These are phyloP conservation scores for Pseudisothecium myosuroides DNA, from an alignment of 225 moss, liverwort and hornwort species.

Conservation along the genomic window DNA sequence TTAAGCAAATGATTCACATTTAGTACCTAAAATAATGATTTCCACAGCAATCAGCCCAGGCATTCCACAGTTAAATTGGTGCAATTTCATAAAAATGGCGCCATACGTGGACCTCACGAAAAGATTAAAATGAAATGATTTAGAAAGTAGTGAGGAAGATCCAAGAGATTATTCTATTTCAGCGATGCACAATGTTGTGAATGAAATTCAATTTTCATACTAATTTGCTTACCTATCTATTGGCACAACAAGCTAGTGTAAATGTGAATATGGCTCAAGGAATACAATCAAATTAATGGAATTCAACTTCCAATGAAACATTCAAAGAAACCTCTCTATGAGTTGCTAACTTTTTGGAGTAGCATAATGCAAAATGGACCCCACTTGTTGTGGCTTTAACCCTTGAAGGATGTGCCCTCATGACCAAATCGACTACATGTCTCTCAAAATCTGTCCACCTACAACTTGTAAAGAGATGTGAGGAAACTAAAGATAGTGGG, in stretches of 20 bases:
- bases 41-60: fast-evolving
- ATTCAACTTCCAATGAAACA: not conserved
- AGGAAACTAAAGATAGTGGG: too few relatives aligned
- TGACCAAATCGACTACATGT: too few relatives aligned
- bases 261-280: not conserved
- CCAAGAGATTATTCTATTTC: not conserved
- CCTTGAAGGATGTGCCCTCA: too few relatives aligned
- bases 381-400: too few relatives aligned
- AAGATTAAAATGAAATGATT: not conserved
- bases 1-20: not conserved
- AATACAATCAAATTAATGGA: not conserved
- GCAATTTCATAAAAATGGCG: not conserved
- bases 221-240: too few relatives aligned
- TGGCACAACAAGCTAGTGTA: not conserved
- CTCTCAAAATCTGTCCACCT: too few relatives aligned
- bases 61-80: fast-evolving
- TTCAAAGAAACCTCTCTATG: too few relatives aligned
- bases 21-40: not conserved
- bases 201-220: not conserved
- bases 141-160: not conserved
- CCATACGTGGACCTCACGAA: not conserved
- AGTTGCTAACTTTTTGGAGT: not conserved
- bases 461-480: too few relatives aligned
- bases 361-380: not conserved
- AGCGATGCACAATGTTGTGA: fast-evolving